These are phyloP conservation scores for Petasospora fabianii DNA, from an alignment of 1,139 yeast species.

Conservation along the genomic window DNA sequence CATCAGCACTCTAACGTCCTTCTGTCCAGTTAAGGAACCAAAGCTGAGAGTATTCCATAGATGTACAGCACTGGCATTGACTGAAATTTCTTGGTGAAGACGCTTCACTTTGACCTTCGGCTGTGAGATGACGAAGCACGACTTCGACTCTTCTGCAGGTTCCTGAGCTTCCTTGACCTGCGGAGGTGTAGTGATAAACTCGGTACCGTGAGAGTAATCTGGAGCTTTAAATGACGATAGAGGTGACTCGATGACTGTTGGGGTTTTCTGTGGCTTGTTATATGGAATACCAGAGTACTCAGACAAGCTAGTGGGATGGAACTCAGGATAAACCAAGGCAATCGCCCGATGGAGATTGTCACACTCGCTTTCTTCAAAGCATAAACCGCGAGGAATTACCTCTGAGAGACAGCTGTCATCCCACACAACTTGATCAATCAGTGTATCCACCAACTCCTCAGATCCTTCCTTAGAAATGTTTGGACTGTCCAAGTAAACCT, in stretches of 20 bases:
- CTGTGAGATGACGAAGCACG: conserved; percentile 31
- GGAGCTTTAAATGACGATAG: conserved; percentile 19
- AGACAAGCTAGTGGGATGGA: conserved; percentile 18
- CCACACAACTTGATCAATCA: conserved; percentile 38
- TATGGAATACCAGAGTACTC: conserved; percentile 20
- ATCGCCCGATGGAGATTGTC: conserved; percentile 24
- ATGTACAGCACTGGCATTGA: conserved; percentile 34
- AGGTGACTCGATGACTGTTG: conserved; percentile 18
- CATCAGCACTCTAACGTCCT: conserved; percentile 52
- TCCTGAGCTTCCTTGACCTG: conserved; percentile 3
- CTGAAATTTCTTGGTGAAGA: conserved; percentile 30
- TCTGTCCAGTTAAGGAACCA: conserved; percentile 46
- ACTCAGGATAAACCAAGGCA: conserved; percentile 28
- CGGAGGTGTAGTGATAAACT: conserved; percentile 3
- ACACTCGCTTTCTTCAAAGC: conserved; percentile 11
- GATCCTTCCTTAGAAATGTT: conserved; percentile 13
- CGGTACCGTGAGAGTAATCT: conserved; percentile 9
- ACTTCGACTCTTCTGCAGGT: conserved; percentile 3
- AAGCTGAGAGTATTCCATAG: conserved; percentile 58
- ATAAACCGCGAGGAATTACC: conserved; percentile 17
- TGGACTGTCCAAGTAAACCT: conserved; percentile 33
- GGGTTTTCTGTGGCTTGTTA: conserved; percentile 1
- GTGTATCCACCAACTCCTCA: conserved; percentile 23
- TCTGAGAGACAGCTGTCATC: conserved; percentile 34
- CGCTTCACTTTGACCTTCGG: conserved; percentile 33